Evolutionary conservation across 768 basidiomycete genomes (phyloP), one percentile per base, ranked within the genome.

Genomic region (Tricholoma bakamatsutake): DNA sequence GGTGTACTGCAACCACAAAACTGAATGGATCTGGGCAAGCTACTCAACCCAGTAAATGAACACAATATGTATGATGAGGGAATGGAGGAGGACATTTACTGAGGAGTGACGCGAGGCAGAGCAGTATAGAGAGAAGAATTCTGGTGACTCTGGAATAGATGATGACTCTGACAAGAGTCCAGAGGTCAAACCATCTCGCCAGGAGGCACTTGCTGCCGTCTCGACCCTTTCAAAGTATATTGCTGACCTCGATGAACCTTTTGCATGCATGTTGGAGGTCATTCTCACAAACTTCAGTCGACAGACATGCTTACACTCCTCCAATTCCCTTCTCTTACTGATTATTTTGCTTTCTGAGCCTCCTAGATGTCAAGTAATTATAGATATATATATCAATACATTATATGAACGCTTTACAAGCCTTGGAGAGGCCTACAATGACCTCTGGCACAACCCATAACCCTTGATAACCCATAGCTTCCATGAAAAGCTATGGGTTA

Each of bases 171-270:
- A 59, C 53, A 46, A 54, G 2, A 39, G 37, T 13, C 27, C 31
- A n/a, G 21, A 27, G 13, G 47, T 50, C 28, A 54, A 58, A n/a
- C 60, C 66, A 42, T 61, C 59, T 33, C 50, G 59, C 54, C 17
- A 43, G 24, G 65, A 67, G 48, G 60, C 66, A 42, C 61, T 68
- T 11, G 24, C 45, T 12, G 62, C 66, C 13, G 62, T 56, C n/a
- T 42, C 54, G 27, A 64, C 58, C 1, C n/a, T n/a, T n/a, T n/a
- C n/a, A n/a, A n/a, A n/a, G n/a, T n/a, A n/a, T n/a, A n/a, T n/a
- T n/a, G n/a, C 49, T 70, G 11, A 61, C 47, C 30, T 61, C 7
- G 58, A 66, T 54, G 61, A 65, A 46, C 58, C 59, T 2, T 69
- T 59, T 37, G 62, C 64, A 6, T 53, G 57, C 39, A 61, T 65